Evolutionary conservation across 805 yeast species (phyloP).

Genomic region (Kuraishia floccosa): DNA sequence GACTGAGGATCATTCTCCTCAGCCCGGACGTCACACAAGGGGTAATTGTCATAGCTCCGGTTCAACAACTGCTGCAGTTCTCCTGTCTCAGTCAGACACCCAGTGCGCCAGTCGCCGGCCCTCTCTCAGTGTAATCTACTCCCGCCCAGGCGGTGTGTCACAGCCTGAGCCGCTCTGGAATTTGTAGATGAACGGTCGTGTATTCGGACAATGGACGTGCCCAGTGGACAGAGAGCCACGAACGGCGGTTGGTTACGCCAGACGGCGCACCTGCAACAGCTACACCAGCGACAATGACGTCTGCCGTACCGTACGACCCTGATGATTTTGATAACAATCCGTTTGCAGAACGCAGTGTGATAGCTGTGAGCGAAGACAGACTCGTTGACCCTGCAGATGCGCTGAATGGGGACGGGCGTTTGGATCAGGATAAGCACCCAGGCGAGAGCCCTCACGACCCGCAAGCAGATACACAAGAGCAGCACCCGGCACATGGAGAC

Average conservation of each 20-base stretch:
- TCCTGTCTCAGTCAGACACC: too few relatives aligned
- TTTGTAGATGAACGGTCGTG: too few relatives aligned
- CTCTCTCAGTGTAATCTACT: too few relatives aligned
- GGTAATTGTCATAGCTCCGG: too few relatives aligned
- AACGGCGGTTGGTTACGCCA: too few relatives aligned
- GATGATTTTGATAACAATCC: constrained; percentile 55
- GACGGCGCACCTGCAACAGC: too few relatives aligned
- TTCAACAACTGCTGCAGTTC: too few relatives aligned
- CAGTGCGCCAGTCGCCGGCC: too few relatives aligned
- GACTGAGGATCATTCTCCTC: constrained; percentile 9
- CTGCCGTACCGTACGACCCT: constrained; percentile 26
- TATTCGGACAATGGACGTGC: too few relatives aligned
- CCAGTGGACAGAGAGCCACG: too few relatives aligned
- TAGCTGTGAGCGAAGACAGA: constrained; percentile 5
- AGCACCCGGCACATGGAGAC: constrained; percentile 1
- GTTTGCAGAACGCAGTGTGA: constrained; percentile 34
- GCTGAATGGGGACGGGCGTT: not conserved
- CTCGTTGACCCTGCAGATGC: not conserved
- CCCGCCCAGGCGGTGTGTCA: too few relatives aligned
- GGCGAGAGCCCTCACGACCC: constrained; percentile 2
- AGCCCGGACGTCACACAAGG: not conserved
- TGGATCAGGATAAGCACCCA: not conserved
- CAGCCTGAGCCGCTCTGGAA: too few relatives aligned
- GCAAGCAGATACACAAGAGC: constrained; percentile 1
- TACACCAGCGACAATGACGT: constrained; percentile 18